These are phyloP conservation scores for Carex sylvatica DNA, from an alignment of 202 grass and related monocot genomes.

Conservation along the genomic window DNA sequence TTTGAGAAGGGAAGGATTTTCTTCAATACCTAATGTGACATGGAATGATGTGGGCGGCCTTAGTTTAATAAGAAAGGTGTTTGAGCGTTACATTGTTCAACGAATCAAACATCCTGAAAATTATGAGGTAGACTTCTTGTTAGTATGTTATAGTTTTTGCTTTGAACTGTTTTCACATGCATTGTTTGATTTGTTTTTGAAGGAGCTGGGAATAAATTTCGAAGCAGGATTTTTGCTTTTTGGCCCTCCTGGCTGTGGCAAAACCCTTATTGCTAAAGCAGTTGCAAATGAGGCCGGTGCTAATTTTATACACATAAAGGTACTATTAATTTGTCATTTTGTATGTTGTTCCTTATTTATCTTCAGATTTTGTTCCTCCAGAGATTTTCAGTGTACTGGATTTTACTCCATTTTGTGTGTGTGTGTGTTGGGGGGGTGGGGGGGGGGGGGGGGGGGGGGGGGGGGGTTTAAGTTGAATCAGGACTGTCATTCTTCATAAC, in stretches of 20 bases:
- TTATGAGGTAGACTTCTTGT: conserved; percentile 58
- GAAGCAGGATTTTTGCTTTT: conserved; percentile 82
- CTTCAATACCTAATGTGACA: conserved; percentile 80
- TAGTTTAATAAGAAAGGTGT: conserved; percentile 67
- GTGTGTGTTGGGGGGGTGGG: too few relatives aligned
- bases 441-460: too few relatives aligned
- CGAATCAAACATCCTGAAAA: conserved; percentile 77
- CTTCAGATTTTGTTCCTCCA: background rate
- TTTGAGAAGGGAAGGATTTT: conserved; percentile 98
- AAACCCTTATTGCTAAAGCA: conserved; percentile 97
- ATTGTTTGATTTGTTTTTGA: conserved; percentile 9
- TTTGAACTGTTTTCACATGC: background rate
- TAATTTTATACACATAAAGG: conserved; percentile 96
- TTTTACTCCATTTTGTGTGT: background rate
- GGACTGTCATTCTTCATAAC: background rate
- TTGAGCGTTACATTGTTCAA: conserved; percentile 71
- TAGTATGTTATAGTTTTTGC: background rate
- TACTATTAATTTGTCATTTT: conserved; percentile 27
- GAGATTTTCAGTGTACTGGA: background rate
- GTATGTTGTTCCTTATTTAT: background rate
- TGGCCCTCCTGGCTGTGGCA: conserved; percentile 90
- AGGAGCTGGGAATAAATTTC: conserved; percentile 72
- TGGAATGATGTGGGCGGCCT: conserved; percentile 93
- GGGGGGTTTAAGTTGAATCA: background rate
- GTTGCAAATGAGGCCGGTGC: conserved; percentile 87